These are phyloP conservation scores for Pneumocystis wakefieldiae DNA, from an alignment of 1,139 yeast genomes.

Conservation along the genomic window DNA sequence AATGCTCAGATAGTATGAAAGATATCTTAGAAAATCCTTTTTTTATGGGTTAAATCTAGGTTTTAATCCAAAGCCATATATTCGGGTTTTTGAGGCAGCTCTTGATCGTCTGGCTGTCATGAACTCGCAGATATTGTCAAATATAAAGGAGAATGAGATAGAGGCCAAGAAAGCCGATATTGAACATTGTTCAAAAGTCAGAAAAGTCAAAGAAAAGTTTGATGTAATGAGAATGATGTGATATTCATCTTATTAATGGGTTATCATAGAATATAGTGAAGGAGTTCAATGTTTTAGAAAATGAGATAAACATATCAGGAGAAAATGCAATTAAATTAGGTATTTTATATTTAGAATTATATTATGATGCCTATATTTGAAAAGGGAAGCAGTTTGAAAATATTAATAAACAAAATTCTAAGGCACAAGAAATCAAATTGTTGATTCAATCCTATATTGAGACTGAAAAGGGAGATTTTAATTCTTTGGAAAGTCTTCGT, in stretches of 20 bases:
- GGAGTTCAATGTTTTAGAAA: slow-evolving; percentile 8
- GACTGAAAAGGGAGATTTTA: slow-evolving; percentile 10
- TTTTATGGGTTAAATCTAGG: slow-evolving; percentile 12
- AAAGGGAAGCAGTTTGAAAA: slow-evolving; percentile 59
- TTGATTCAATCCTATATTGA: slow-evolving; percentile 57
- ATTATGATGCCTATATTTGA: slow-evolving; percentile 45
- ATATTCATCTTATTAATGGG: neutral
- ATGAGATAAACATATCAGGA: slow-evolving; percentile 8
- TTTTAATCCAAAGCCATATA: slow-evolving; percentile 82
- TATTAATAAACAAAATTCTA: slow-evolving; percentile 62
- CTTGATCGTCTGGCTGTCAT: slow-evolving; percentile 26
- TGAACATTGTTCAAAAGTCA: slow-evolving; percentile 10
- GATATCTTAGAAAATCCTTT: slow-evolving; percentile 12
- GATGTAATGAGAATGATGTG: slow-evolving; percentile 2
- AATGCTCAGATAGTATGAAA: slow-evolving; percentile 23
- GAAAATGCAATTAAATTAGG: slow-evolving; percentile 8
- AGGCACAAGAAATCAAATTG: slow-evolving; percentile 58
- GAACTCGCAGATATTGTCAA: slow-evolving; percentile 4
- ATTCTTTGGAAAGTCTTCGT: slow-evolving; percentile 18
- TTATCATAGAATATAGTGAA: slow-evolving; percentile 4
- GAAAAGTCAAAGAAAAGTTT: slow-evolving; percentile 7
- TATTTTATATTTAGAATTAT: slow-evolving; percentile 29
- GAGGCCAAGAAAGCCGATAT: slow-evolving; percentile 13
- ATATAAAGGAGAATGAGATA: slow-evolving; percentile 4
- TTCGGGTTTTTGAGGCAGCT: slow-evolving; percentile 81